These are phyloP conservation scores for Haematococcus lacustris DNA, from an alignment of 139 green algal genomes.

Conservation along the genomic window DNA sequence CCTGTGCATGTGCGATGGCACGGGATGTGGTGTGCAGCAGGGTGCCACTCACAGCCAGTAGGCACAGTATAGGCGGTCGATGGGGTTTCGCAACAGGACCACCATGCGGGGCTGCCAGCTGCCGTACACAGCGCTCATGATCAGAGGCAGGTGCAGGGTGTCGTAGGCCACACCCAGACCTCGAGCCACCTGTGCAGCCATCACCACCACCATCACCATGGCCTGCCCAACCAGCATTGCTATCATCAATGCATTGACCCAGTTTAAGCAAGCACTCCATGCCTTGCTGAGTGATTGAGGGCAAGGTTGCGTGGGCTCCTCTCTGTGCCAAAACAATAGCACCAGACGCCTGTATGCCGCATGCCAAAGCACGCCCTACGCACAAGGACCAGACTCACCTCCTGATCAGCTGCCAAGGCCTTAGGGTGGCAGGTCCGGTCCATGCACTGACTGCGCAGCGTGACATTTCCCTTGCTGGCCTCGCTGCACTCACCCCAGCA, in stretches of 20 bases:
- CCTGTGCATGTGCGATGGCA: too few species aligned
- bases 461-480: background rate
- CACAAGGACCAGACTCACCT: slow-evolving; percentile 10
- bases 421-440: slow-evolving; percentile 14
- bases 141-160: slow-evolving; percentile 19
- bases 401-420: slow-evolving; percentile 14
- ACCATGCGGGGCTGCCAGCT: slow-evolving; percentile 18
- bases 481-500: slow-evolving; percentile 9
- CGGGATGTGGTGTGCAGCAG: too few species aligned
- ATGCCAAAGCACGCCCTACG: too few species aligned
- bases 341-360: too few species aligned
- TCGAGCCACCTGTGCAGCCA: background rate
- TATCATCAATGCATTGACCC: too few species aligned
- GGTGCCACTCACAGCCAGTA: slow-evolving; percentile 17
- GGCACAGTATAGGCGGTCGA: slow-evolving; percentile 22
- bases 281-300: too few species aligned
- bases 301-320: too few species aligned
- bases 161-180: slow-evolving; percentile 8
- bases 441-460: slow-evolving; percentile 11
- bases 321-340: too few species aligned
- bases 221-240: too few species aligned
- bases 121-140: slow-evolving; percentile 28
- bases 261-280: too few species aligned
- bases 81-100: slow-evolving; percentile 27
- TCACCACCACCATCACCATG: too few species aligned